Base-by-base conservation (phyloP, 225 moss, liverwort and hornwort genomes). In the Antitrichia curtipendula region DNA sequence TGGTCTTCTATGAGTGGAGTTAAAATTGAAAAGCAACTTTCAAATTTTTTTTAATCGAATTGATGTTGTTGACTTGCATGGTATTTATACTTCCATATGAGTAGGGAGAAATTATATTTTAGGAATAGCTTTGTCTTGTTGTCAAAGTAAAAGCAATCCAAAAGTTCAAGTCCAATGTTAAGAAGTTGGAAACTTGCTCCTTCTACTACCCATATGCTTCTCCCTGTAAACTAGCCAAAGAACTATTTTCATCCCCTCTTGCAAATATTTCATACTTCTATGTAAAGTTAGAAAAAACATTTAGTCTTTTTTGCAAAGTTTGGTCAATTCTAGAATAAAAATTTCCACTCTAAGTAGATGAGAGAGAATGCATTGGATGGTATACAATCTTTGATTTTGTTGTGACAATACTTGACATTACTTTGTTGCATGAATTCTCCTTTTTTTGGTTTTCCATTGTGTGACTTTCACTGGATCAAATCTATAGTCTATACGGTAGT, bases 261-360 rank as follows among this genome's bases (percentile, higher is more conserved):
- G 16, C 9, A 45, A 72, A 45, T 25, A 45, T 29, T 72, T 28
- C 28, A 29, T 18, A 29, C 6, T 72, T 45, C 10, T 1, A 28
- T 29, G 6, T 45, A 72, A 28, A 45, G 4, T 45, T 45, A 45
- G 0, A 0, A 4, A 71, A 72, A 72, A 10, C 5, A 18, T 43
- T 17, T 17, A 16, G 4, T 45, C 17, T 29, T 29, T 27, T 17
- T 17, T 29, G 5, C 45, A 43, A 43, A 71, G 27, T 43, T 71
- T 43, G 6, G 3, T 16, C 3, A 27, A 43, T 9, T 27, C 3
- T 0, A 0, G 1, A 8, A 23, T 3, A 22, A 0, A 2, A 2
- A 66, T n/a, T 7, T 22, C 0, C 0, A 0, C 23, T 22, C 13
- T n/a, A 12, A 38, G 1, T 23, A 0, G 13, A 23, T 14, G 68